phyloP scores from a whole-genome alignment of 306 rosid species.

The barrel medic (Medicago truncatula) region DNA sequence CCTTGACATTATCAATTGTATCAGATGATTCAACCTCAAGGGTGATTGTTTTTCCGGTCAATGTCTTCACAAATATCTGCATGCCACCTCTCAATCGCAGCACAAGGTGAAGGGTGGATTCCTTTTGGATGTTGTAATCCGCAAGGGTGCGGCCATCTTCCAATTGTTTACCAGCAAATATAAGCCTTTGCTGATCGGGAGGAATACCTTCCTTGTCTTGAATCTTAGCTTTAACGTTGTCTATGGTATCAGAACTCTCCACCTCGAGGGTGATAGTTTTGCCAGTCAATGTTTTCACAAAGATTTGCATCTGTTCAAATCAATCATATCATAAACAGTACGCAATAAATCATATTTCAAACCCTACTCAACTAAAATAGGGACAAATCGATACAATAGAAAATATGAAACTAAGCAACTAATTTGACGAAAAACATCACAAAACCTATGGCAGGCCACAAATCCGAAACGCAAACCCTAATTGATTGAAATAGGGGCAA shows the following conservation, averaged over 20 bases:
- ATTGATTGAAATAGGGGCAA: too few species aligned
- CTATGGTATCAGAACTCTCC: neutral
- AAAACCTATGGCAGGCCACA: too few species aligned
- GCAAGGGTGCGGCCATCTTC: neutral
- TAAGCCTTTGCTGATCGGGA: neutral
- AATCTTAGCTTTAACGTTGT: neutral
- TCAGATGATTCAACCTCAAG: slow-evolving; percentile 6
- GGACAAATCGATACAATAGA: too few species aligned
- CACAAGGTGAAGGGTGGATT: neutral
- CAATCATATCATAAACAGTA: neutral
- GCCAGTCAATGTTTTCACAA: slow-evolving; percentile 16
- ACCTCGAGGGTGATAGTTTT: slow-evolving; percentile 10
- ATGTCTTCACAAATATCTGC: slow-evolving; percentile 13
- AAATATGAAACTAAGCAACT: too few species aligned
- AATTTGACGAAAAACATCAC: too few species aligned
- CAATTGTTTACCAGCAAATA: neutral
- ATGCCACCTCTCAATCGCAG: slow-evolving; percentile 10
- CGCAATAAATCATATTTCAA: neutral
- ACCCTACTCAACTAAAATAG: neutral
- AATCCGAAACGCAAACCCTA: too few species aligned
- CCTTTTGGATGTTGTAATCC: neutral
- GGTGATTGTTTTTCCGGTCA: slow-evolving; percentile 12
- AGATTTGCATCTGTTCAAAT: slow-evolving; percentile 1
- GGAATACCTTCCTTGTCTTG: neutral
- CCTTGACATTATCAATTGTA: slow-evolving; percentile 7